Percentiles rank a stretch among this genome's conserved stretches.
Conservation (phyloP, 2,329 filamentous ascomycete species). For the Cercospora sesami region DNA sequence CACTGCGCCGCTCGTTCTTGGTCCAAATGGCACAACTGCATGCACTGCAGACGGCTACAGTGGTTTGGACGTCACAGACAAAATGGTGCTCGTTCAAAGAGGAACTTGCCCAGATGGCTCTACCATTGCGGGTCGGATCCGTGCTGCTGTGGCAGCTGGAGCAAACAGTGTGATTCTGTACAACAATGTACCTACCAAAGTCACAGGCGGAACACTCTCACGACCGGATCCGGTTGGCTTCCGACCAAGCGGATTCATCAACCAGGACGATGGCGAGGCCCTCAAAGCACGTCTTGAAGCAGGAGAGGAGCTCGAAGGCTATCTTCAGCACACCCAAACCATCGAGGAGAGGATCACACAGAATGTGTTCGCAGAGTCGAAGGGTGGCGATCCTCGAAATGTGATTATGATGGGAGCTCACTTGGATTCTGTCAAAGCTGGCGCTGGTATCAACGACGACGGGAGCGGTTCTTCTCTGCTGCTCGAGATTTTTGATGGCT, state of each 20-base stretch:
- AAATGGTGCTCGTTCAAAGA: constrained; percentile 69
- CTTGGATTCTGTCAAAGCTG: constrained; percentile 49
- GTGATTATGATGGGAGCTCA: constrained; percentile 38
- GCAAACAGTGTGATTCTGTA: constrained; percentile 72
- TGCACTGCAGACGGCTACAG: constrained; percentile 66
- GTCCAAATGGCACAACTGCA: constrained; percentile 61
- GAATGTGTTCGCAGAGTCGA: constrained; percentile 63
- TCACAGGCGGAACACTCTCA: constrained; percentile 59
- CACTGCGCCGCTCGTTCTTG: constrained; percentile 40
- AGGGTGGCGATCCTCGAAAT: constrained; percentile 37
- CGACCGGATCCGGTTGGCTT: constrained; percentile 46
- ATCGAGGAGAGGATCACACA: constrained; percentile 48
- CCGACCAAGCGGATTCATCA: constrained; percentile 68
- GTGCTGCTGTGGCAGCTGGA: constrained; percentile 65
- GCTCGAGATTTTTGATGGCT: constrained; percentile 59
- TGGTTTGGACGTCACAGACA: constrained; percentile 53
- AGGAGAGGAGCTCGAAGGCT: constrained; percentile 41
- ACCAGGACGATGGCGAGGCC: constrained; percentile 58
- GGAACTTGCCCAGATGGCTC: constrained; percentile 56
- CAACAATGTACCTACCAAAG: constrained; percentile 63
- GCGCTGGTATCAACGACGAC: constrained; percentile 76
- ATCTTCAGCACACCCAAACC: constrained; percentile 46
- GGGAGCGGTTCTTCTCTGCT: constrained; percentile 65
- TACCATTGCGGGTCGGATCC: constrained; percentile 69
- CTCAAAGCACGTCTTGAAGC: constrained; percentile 57